These are phyloP conservation scores for Fusarium sp. DNA, from an alignment of 2,329 filamentous ascomycete genomes.

Conservation along the genomic window DNA sequence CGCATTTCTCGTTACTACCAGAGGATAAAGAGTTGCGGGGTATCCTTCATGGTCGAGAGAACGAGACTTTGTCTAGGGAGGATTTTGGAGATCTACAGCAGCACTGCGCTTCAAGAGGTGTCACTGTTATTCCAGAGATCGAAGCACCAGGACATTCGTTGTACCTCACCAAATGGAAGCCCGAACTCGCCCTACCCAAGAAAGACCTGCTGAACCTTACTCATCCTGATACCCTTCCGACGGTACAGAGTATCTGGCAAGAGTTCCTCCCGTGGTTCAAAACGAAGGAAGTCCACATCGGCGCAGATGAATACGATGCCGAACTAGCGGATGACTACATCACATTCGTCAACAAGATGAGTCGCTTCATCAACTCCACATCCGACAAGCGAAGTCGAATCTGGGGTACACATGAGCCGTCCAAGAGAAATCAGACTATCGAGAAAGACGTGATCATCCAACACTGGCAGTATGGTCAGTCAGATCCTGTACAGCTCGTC, in stretches of 20 bases:
- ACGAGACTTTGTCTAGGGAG: slow-evolving; percentile 3
- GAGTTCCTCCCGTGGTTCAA: slow-evolving; percentile 20
- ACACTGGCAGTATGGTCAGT: slow-evolving; percentile 29
- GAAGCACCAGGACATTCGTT: slow-evolving; percentile 7
- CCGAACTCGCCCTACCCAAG: slow-evolving; percentile 9
- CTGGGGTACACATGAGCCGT: slow-evolving; percentile 16
- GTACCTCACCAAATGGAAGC: slow-evolving; percentile 28
- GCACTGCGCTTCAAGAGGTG: slow-evolving; percentile 12
- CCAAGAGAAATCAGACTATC: slow-evolving; percentile 17
- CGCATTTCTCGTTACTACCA: slow-evolving; percentile 11
- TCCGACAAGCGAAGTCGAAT: slow-evolving; percentile 15
- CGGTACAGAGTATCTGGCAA: slow-evolving; percentile 14
- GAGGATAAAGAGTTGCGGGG: slow-evolving; percentile 2
- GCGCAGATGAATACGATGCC: slow-evolving; percentile 20
- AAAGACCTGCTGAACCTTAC: slow-evolving; percentile 16
- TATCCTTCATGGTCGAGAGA: slow-evolving; percentile 18
- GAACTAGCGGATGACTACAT: slow-evolving; percentile 27
- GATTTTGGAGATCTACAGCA: slow-evolving; percentile 7
- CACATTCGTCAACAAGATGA: slow-evolving; percentile 25
- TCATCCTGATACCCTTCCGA: not conserved
- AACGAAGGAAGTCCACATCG: slow-evolving; percentile 17
- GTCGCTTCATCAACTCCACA: slow-evolving; percentile 14
- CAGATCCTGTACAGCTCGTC: slow-evolving; percentile 3
- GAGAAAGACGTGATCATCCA: slow-evolving; percentile 12
- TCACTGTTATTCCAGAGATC: slow-evolving; percentile 14